These are phyloP conservation scores for Parachaetomium inaequale DNA, from an alignment of 495 filamentous ascomycete genomes.

Conservation along the genomic window DNA sequence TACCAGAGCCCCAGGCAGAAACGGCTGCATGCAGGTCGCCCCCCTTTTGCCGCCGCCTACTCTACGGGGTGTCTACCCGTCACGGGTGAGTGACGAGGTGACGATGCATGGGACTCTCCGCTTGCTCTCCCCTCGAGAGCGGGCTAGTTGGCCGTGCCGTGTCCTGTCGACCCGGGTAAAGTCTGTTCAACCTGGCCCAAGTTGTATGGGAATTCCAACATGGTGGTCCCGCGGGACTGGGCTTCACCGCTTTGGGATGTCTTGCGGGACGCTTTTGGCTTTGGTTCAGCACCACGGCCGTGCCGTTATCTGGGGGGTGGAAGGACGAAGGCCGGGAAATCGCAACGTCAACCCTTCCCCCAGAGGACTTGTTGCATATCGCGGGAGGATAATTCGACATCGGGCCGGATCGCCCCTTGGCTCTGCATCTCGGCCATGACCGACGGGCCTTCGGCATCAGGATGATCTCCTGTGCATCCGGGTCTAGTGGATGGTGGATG, in stretches of 20 bases:
- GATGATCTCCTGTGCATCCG: slow-evolving; percentile 1
- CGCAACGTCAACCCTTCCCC: not conserved
- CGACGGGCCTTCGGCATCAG: slow-evolving; percentile 13
- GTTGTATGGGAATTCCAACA: slow-evolving; percentile 17
- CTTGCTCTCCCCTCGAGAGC: slow-evolving; percentile 5
- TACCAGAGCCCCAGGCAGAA: slow-evolving; percentile 31
- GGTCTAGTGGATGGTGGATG: not conserved
- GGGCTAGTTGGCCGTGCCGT: slow-evolving; percentile 24
- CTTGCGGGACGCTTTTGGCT: slow-evolving; percentile 3
- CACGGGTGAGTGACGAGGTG: too few relatives aligned
- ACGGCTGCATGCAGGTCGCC: slow-evolving; percentile 25
- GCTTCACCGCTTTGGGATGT: not conserved
- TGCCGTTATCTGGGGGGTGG: not conserved
- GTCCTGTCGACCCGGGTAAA: slow-evolving; percentile 27
- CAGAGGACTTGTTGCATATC: not conserved
- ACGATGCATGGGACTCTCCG: slow-evolving; percentile 6
- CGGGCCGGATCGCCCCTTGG: slow-evolving; percentile 21
- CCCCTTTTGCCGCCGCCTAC: slow-evolving; percentile 23
- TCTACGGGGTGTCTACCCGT: slow-evolving; percentile 10
- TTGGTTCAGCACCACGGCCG: not conserved
- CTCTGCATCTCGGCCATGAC: slow-evolving; percentile 18
- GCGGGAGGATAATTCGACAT: slow-evolving; percentile 11
- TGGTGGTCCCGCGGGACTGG: slow-evolving; percentile 17
- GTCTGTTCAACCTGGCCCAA: slow-evolving; percentile 23
- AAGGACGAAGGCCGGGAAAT: not conserved